A percentile compares a stretch with the other conserved stretches of the same genome.
Conservation (phyloP, 2,329 filamentous ascomycete species). For the Penicillium corylophilum region DNA sequence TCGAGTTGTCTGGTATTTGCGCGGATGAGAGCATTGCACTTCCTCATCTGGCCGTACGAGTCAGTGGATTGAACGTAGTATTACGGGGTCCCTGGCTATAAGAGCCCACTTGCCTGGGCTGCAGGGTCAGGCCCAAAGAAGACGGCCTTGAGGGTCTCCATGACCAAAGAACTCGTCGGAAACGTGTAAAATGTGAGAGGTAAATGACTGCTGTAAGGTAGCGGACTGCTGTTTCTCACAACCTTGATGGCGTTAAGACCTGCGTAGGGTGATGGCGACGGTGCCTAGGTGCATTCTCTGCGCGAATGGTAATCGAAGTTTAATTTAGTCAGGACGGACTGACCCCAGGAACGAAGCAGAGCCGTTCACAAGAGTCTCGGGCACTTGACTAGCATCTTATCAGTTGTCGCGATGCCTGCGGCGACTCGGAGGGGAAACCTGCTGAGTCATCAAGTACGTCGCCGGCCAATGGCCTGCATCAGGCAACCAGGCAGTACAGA, state of each 20-base stretch:
- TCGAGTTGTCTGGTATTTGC: slow-evolving; percentile 91
- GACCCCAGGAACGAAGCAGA: background rate
- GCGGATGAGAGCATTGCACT: slow-evolving; percentile 90
- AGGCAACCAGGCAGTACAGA: slow-evolving; percentile 14
- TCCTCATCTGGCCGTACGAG: slow-evolving; percentile 67
- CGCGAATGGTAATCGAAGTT: background rate
- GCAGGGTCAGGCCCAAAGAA: slow-evolving; percentile 92
- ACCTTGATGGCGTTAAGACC: background rate
- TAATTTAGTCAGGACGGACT: background rate
- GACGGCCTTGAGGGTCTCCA: slow-evolving; percentile 84
- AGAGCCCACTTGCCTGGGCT: slow-evolving; percentile 67
- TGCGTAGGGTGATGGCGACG: background rate
- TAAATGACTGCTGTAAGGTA: background rate
- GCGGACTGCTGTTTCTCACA: background rate
- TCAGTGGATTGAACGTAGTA: slow-evolving; percentile 8
- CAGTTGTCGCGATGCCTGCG: slow-evolving; percentile 9
- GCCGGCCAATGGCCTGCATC: slow-evolving; percentile 12
- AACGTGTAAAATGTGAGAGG: background rate
- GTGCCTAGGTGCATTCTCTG: background rate
- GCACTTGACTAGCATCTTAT: slow-evolving; percentile 5
- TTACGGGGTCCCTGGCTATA: background rate
- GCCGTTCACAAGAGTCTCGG: background rate
- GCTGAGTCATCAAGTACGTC: slow-evolving; percentile 13
- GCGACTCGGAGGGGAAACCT: slow-evolving; percentile 8
- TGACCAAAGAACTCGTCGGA: slow-evolving; percentile 44